These are phyloP conservation scores for Aspergillus alliaceus DNA, from an alignment of 2,329 filamentous ascomycete species.

Conservation along the genomic window DNA sequence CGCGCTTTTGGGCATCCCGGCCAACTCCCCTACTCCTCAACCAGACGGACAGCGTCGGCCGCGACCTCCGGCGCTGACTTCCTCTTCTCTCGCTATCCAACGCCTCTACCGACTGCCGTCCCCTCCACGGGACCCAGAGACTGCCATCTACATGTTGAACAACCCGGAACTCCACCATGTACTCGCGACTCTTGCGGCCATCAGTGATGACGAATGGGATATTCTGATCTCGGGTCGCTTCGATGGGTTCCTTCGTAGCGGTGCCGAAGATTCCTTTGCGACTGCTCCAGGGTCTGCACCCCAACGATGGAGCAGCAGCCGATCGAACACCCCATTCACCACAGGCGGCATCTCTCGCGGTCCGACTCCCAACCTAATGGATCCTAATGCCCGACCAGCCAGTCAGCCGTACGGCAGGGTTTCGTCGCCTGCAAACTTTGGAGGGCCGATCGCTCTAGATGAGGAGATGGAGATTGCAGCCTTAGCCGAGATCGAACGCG, in stretches of 20 bases:
- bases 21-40: conserved; percentile 60
- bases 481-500: conserved; percentile 85
- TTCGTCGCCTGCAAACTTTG: conserved; percentile 59
- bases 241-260: conserved; percentile 92
- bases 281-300: conserved; percentile 24
- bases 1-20: conserved; percentile 66
- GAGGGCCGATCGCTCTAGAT: conserved; percentile 82
- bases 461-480: conserved; percentile 92
- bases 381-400: conserved; percentile 43
- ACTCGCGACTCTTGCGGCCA: conserved; percentile 80
- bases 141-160: conserved; percentile 80
- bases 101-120: conserved; percentile 75
- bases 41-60: conserved; percentile 63
- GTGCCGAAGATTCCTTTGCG: conserved; percentile 67
- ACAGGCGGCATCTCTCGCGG: conserved; percentile 35
- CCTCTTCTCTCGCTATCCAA: conserved; percentile 76
- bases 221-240: conserved; percentile 92
- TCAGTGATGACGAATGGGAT: conserved; percentile 93
- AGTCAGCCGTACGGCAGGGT: conserved; percentile 42
- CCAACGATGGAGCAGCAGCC: conserved; percentile 40
- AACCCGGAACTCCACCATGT: conserved; percentile 81
- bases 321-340: conserved; percentile 34
- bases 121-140: conserved; percentile 79
- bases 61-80: conserved; percentile 71
- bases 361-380: conserved; percentile 34